Evolutionary conservation across 2,329 filamentous ascomycete species (phyloP), one percentile per base, ranked within the genome.

Genomic region (Fusarium sororula): DNA sequence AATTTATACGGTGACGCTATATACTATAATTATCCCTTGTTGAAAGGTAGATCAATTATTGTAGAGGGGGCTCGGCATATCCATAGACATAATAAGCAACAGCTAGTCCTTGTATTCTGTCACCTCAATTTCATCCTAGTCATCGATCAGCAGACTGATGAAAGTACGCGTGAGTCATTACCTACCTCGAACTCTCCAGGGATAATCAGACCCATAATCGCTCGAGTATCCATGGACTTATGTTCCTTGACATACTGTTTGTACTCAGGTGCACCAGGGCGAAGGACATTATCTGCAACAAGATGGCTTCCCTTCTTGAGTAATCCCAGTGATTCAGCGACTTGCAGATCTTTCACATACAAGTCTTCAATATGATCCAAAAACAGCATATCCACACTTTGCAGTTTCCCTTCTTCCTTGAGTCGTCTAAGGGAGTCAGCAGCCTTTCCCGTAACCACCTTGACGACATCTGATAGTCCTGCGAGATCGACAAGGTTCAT

Each of bases 1-100:
- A 4, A 12, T 20, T 7, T 12, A 20, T 11, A 20, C 3, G 1
- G 4, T 2, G 0, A 24, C 0, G 4, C 7, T n/a, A 10, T n/a
- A 18, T 32, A 24, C 9, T 6, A 24, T 13, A 3, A 3, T 9
- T 17, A 0, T 7, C 8, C 12, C 15, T 51, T 14, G 48, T 35
- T 51, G 17, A 18, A 32, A 20, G 15, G 17, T 10, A 32, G 14
- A 30, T 30, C 7, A 30, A 9, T n/a, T 17, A 3, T 50, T 7
- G 10, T 6, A 30, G 1, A 11, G 9, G 0, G 1, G 10, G 4
- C 20, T 30, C 26, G 14, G 20, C 3, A 12, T 30, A 7, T 30
- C 28, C 7, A 17, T 17, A 8, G 5, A 12, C 3, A 22, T n/a
- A 15, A 50, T 6, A 17, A n/a, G 7, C 10, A 17, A 17, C 7